Evolutionary conservation across 805 yeast genomes (phyloP), one percentile per base, ranked within the genome.

Genomic region (Starmerella stigmatis): DNA sequence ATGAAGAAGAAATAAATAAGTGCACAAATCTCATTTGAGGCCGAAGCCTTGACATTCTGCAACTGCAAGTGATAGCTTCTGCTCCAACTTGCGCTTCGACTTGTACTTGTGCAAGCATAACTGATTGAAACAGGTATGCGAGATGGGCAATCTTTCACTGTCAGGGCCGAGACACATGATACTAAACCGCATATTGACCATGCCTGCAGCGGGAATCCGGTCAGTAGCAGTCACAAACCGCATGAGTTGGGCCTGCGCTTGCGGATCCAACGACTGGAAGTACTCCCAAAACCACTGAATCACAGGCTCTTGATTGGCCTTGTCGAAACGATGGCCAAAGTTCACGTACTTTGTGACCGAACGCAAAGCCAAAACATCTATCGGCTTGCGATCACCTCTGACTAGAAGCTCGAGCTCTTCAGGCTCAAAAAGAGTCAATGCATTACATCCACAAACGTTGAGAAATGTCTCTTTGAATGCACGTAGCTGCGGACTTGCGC

Each of bases 101-200:
- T 63, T 53, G 60, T 89, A 89, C 29, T 77, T 77, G 61, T 77
- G 81, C 5, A 92, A 54, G 45, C 89, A 81, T 20, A 89, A 60
- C 65, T 89, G 95, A 59, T 89, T 92, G 67, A 92, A 89, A 56
- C 98, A 89, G 0, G 97, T 92, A 59, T 89, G 97, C 0, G 96
- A 86, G 13, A 81, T 66, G 0, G 97, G 97, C 15, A 88, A 64
- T 39, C 80, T 66, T 1, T 72, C 68, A 29, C 66, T 60, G 50
- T 70, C 73, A 2, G 55, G 61, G 0, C 72, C 73, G 12, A 75
- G 45, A 44, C 73, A 72, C 13, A 80, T 74, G n/a, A 89, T 74
- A 49, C 79, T 79, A 57, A 92, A 79, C 35, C 70, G 69, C 66
- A 89, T 65, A 42, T 81, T 79, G 25, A 82, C 79, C 23, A 86